These are phyloP conservation scores for Gossypium anomalum DNA, from an alignment of 345 rosid species.

Conservation along the genomic window DNA sequence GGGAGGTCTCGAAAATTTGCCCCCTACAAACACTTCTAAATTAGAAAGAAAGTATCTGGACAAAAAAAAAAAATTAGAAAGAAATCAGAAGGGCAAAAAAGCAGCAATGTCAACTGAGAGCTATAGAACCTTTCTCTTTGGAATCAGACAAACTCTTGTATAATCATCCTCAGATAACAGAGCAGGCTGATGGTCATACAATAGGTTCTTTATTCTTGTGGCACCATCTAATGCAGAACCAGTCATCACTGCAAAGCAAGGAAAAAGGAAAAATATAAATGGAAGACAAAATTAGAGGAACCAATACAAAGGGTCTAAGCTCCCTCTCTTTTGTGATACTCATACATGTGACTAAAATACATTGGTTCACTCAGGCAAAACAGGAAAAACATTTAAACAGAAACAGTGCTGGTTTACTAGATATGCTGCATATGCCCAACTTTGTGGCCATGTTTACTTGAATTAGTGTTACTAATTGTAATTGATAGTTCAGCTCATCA, in stretches of 20 bases:
- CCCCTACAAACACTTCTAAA: slow-evolving; percentile 47
- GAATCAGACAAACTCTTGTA: slow-evolving; percentile 70
- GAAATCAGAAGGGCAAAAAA: slow-evolving; percentile 4
- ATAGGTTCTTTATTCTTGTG: slow-evolving; percentile 23
- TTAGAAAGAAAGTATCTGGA: slow-evolving; percentile 2
- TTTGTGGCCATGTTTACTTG: neutral
- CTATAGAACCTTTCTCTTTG: slow-evolving; percentile 69
- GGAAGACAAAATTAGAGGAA: neutral
- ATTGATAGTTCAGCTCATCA: no score
- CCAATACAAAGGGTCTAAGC: neutral
- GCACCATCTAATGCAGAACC: slow-evolving; percentile 36
- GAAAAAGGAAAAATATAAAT: neutral
- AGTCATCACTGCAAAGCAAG: slow-evolving; percentile 50
- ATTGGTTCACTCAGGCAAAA: neutral
- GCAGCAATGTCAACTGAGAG: neutral
- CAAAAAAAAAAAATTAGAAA: slow-evolving; percentile 14
- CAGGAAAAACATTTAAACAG: neutral
- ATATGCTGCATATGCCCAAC: neutral
- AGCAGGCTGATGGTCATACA: slow-evolving; percentile 74
- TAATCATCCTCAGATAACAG: slow-evolving; percentile 51
- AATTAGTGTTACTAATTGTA: neutral
- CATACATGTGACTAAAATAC: neutral
- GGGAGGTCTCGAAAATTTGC: slow-evolving; percentile 94
- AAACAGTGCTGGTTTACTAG: neutral
- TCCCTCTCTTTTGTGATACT: neutral